phyloP scores from a whole-genome alignment of 768 basidiomycete species.

The Saitozyma podzolica region DNA sequence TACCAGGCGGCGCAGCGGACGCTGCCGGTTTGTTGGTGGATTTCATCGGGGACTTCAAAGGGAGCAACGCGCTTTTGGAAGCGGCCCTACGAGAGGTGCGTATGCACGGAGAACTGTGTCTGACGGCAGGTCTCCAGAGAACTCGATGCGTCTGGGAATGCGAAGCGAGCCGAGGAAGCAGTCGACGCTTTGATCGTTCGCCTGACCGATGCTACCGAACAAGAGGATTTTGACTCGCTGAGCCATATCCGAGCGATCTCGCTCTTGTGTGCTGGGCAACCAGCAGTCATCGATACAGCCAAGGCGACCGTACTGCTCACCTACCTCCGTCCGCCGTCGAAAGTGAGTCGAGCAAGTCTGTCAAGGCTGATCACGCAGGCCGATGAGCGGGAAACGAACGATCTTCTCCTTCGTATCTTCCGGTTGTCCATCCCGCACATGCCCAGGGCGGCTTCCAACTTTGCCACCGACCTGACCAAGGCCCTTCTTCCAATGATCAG shows the following conservation, averaged over 20 bases:
- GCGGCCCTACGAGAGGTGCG: constrained; percentile 64
- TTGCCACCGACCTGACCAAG: constrained; percentile 79
- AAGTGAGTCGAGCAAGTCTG: constrained; percentile 17
- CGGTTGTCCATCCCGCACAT: constrained; percentile 78
- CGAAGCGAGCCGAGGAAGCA: constrained; percentile 58
- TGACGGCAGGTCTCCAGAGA: constrained; percentile 2
- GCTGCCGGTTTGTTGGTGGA: constrained; percentile 73
- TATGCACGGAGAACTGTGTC: too few relatives aligned
- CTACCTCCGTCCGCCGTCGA: constrained; percentile 60
- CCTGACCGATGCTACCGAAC: constrained; percentile 75
- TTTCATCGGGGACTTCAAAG: constrained; percentile 76
- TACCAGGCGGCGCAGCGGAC: constrained; percentile 58
- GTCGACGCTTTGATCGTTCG: constrained; percentile 83
- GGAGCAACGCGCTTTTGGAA: constrained; percentile 79
- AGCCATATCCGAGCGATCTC: constrained; percentile 39
- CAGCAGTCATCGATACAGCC: constrained; percentile 74
- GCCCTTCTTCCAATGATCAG: constrained; percentile 87
- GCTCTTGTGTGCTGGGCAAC: constrained; percentile 49
- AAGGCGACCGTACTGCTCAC: constrained; percentile 85
- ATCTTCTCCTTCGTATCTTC: constrained; percentile 87
- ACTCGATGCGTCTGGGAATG: constrained; percentile 9
- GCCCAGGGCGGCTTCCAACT: constrained; percentile 85
- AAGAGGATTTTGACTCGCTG: constrained; percentile 62
- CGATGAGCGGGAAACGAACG: constrained; percentile 80
- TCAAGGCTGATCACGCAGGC: constrained; percentile 55